Conservation (phyloP, 345 rosid genomes). For the Dipteronia sinensis region DNA sequence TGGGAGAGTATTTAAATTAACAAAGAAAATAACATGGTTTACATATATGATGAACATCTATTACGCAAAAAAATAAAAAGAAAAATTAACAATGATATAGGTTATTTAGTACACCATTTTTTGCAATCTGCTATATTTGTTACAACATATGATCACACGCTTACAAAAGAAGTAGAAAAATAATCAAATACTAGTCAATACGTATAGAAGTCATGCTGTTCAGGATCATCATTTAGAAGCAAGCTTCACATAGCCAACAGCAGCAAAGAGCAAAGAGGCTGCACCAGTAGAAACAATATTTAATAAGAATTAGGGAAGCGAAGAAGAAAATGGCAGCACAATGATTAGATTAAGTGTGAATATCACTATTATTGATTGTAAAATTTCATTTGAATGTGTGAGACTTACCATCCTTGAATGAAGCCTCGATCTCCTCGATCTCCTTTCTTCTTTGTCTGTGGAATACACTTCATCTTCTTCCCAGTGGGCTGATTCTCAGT, state of each 20-base stretch:
- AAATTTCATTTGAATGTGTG: neutral
- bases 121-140: neutral
- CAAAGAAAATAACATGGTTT: neutral
- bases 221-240: constrained; percentile 36
- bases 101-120: neutral
- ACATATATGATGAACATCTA: neutral
- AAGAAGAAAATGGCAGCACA: too few relatives aligned
- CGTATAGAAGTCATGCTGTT: neutral
- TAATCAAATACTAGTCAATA: neutral
- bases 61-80: neutral
- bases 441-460: constrained; percentile 48
- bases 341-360: neutral
- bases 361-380: too few relatives aligned
- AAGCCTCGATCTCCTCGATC: constrained; percentile 62
- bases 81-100: neutral
- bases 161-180: neutral
- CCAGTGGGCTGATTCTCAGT: constrained; percentile 31
- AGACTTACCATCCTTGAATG: constrained; percentile 62
- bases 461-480: constrained; percentile 31
- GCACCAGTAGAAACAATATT: neutral
- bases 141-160: neutral
- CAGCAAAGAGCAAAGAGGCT: constrained; percentile 70
- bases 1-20: neutral
- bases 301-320: neutral
- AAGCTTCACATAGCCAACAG: constrained; percentile 67